Conservation (phyloP, 2,329 filamentous ascomycete genomes). For the Sphaerulina vaccinii region DNA sequence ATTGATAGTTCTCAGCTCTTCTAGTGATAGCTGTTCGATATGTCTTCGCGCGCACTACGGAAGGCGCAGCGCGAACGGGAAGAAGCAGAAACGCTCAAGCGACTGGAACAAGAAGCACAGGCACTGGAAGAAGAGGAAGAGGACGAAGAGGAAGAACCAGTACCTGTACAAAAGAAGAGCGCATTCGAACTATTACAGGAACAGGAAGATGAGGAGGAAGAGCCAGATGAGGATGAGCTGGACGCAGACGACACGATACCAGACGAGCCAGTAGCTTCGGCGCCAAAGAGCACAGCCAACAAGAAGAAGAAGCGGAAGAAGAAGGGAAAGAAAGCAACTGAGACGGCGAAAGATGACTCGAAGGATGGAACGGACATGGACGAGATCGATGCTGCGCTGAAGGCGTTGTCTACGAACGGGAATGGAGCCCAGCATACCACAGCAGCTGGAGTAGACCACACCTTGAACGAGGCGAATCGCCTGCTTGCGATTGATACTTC, state of each 20-base stretch:
- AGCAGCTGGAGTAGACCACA: conserved; percentile 36
- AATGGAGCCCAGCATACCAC: conserved; percentile 24
- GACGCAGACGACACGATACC: conserved; percentile 33
- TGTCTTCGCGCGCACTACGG: conserved; percentile 66
- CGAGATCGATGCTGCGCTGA: conserved; percentile 66
- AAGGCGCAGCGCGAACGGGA: conserved; percentile 63
- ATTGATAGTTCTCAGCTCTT: not conserved
- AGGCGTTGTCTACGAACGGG: conserved; percentile 51
- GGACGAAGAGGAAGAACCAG: conserved; percentile 40
- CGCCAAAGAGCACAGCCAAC: conserved; percentile 37
- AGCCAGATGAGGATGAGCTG: conserved; percentile 35
- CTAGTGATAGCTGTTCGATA: conserved; percentile 34
- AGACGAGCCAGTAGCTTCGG: conserved; percentile 4
- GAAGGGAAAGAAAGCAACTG: conserved; percentile 47
- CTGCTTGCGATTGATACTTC: conserved; percentile 65
- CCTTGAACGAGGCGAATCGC: conserved; percentile 50
- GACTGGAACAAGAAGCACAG: conserved; percentile 33
- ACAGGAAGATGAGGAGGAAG: conserved; percentile 40
- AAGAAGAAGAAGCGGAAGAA: conserved; percentile 63
- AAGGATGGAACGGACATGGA: conserved; percentile 47
- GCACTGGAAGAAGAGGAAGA: conserved; percentile 37
- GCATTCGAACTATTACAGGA: conserved; percentile 49
- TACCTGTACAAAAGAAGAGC: conserved; percentile 39
- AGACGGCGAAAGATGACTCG: conserved; percentile 1
- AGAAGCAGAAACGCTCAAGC: conserved; percentile 52